Evolutionary conservation across 2,329 filamentous ascomycete genomes (phyloP), one percentile per base, ranked within the genome.

Genomic region (Fusarium subglutinans): DNA sequence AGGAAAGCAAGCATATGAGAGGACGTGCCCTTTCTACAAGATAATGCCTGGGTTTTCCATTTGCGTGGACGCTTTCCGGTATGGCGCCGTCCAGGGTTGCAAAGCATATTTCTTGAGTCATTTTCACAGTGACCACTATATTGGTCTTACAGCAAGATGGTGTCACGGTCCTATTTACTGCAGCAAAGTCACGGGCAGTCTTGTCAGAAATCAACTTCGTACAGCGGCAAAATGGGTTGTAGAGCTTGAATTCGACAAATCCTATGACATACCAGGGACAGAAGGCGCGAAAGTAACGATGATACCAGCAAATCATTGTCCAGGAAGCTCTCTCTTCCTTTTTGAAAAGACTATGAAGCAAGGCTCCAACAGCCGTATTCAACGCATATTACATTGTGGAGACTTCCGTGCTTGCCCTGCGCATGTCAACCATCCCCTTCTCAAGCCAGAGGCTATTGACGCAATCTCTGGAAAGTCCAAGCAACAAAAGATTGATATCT

Each of bases 1-100:
- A 45, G 96, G 96, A 28, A 96, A 94, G 79, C 94, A 93, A 24
- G 92, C 95, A 0, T 96, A 96, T 78, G 90, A 96, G 79, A 90
- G 96, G 55, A 98, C 94, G 0, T 99, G 96, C 79, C 96, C 96
- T 0, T 99, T 99, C 79, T 99, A 99, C 86, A 99, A 99, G 82
- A 98, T 98, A 73, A 92, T 99, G 84, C 95, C 96, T 1, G 95
- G 94, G 0, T 93, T 98, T 78, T 94, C 89, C 73, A 97, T 98
- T 60, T 97, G 94, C 66, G 96, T 99, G 2, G 96, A 99, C 82
- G 96, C 96, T 0, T 98, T 99, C 79, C 91, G 96, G 26, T 99
- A 98, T 79, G 96, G 96, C 5, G 94, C 95, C 8, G 94, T 99
- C 2, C 89, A 97, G 79, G 95, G 94, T 2, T 98, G 95, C 81